phyloP scores from a whole-genome alignment of 345 rosid species.

The Gossypium herbaceum region DNA sequence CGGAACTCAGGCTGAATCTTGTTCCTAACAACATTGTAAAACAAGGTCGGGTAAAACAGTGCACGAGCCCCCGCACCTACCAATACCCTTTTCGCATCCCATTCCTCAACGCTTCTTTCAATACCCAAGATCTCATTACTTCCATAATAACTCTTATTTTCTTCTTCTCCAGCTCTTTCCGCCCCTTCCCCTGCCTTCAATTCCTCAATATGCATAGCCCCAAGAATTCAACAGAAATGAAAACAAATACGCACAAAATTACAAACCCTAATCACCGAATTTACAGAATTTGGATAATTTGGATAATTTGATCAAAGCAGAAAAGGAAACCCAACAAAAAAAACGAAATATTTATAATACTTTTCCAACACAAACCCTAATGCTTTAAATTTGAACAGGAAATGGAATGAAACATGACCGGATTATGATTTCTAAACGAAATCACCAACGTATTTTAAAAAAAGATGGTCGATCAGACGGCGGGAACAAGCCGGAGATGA shows the following conservation, averaged over 20 bases:
- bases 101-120: conserved; percentile 24
- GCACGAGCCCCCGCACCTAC: conserved; percentile 96
- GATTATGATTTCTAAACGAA: conserved; percentile 19
- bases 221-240: conserved; percentile 15
- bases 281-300: neutral
- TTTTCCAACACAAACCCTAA: conserved; percentile 27
- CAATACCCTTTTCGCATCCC: conserved; percentile 60
- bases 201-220: conserved; percentile 85
- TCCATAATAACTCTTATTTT: conserved; percentile 3
- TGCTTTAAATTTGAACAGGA: conserved; percentile 30
- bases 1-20: conserved; percentile 81
- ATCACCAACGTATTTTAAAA: conserved; percentile 35
- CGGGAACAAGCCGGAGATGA: conserved; percentile 18
- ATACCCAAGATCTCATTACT: conserved; percentile 21
- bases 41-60: conserved; percentile 82
- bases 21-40: conserved; percentile 94
- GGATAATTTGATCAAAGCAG: conserved; percentile 18
- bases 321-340: neutral
- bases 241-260: conserved; percentile 6
- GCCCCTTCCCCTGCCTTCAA: conserved; percentile 42
- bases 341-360: conserved; percentile 4
- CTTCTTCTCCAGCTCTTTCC: conserved; percentile 28
- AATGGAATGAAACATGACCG: conserved; percentile 17
- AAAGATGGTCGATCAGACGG: conserved; percentile 20
- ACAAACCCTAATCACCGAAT: conserved; percentile 22